Evolutionary conservation across 176 grass and related monocot species (phyloP), one percentile per base, ranked within the genome.

Genomic region (Cocos nucifera): DNA sequence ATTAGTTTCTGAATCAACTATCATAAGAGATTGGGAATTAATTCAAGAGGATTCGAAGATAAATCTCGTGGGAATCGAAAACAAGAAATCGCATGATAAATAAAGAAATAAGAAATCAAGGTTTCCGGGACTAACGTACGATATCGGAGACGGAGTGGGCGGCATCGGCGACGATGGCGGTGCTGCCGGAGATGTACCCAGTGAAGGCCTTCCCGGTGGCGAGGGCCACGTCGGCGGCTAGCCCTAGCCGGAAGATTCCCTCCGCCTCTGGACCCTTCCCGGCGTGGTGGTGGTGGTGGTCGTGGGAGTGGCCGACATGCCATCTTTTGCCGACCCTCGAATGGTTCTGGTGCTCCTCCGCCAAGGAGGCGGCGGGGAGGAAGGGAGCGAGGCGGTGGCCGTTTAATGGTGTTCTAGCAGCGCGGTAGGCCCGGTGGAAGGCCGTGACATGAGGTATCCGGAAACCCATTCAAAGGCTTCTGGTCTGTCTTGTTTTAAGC

Each of bases 71-170:
- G 15, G 57, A 44, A 21, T 19, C 0, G 22, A 15, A 57, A 56
- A 24, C 58, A 52, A 23, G 10, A 51, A 25, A 26, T 9, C 20
- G n/a, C 19, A 57, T 32, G 8, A 21, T 9, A 28, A 62, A 24
- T 10, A 30, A 5, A 44, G 35, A 44, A 44, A 12, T 3, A 12
- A 44, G 35, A 44, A 44, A 44, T 44, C 35, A 2, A 44, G 9
- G 9, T 0, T 30, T 30, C 28, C 28, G 3, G 32, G 15, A 4
- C 19, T 17, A 26, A 74, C 80, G 59, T 66, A 97, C 92, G 17
- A 91, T 80, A 61, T 97, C 92, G 18, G 92, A 97, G 65, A 97
- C 75, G 59, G 92, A 97, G 73, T 97, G 92, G 15, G 84, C 92
- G 1, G 92, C 92, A 25, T 97, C 92, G 22, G 87, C 92, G 51